Evolutionary conservation across 2,329 filamentous ascomycete species (phyloP).

Genomic region (Knoxdaviesia proteae): DNA sequence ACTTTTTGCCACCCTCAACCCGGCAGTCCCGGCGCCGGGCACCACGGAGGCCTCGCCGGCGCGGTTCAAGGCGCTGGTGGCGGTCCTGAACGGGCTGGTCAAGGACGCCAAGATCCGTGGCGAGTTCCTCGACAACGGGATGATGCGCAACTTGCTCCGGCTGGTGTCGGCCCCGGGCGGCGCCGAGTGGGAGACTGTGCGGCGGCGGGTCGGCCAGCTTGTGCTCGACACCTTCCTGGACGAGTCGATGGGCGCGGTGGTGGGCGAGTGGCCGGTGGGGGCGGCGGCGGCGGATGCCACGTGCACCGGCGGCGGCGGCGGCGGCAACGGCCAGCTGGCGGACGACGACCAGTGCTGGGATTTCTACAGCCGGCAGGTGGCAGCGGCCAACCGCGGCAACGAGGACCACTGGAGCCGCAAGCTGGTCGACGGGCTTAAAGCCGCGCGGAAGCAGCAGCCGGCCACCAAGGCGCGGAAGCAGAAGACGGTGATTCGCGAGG

Average conservation of each 20-base stretch:
- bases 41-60: slow-evolving; percentile 6
- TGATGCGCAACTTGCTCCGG: slow-evolving; percentile 32
- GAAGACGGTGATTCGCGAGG: slow-evolving; percentile 9
- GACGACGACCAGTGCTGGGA: slow-evolving; percentile 35
- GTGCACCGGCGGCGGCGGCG: too few relatives aligned
- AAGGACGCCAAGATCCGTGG: slow-evolving; percentile 28
- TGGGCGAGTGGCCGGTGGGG: slow-evolving; percentile 32
- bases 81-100: slow-evolving; percentile 33
- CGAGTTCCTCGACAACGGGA: slow-evolving; percentile 32
- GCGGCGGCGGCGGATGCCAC: slow-evolving; percentile 11
- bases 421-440: slow-evolving; percentile 15
- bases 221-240: slow-evolving; percentile 48
- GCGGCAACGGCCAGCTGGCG: too few relatives aligned
- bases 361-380: slow-evolving; percentile 23
- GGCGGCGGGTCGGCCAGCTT: slow-evolving; percentile 34
- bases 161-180: slow-evolving; percentile 6
- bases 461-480: slow-evolving; percentile 7
- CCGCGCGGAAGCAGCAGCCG: slow-evolving; percentile 11
- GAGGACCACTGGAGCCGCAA: slow-evolving; percentile 25
- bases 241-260: slow-evolving; percentile 35
- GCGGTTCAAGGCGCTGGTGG: slow-evolving; percentile 19
- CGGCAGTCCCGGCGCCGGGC: background rate
- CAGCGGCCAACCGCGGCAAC: slow-evolving; percentile 15
- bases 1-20: background rate
- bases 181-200: slow-evolving; percentile 25